These are phyloP conservation scores for Tolypocladium endophyticum DNA, from an alignment of 2,329 filamentous ascomycete genomes.

Conservation along the genomic window DNA sequence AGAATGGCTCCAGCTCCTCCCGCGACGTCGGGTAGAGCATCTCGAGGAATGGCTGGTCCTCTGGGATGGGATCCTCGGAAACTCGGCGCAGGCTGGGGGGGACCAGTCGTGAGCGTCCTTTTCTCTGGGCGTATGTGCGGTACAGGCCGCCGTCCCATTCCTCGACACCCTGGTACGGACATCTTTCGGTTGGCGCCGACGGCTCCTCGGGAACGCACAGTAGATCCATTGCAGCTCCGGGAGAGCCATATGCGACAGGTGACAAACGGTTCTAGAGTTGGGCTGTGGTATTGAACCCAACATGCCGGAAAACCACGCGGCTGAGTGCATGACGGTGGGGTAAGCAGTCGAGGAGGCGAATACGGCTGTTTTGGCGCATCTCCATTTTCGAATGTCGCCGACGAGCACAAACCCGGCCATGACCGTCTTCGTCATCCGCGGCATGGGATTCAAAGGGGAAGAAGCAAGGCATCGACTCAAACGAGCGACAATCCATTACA, in stretches of 20 bases:
- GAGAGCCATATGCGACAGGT: not conserved
- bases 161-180: slow-evolving; percentile 12
- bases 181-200: slow-evolving; percentile 4
- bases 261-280: not conserved
- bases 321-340: not conserved
- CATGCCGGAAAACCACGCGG: not conserved
- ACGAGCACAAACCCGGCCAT: too few species aligned
- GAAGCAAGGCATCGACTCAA: not conserved
- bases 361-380: too few species aligned
- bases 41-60: slow-evolving; percentile 5
- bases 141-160: slow-evolving; percentile 16
- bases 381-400: too few species aligned
- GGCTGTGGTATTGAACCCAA: not conserved
- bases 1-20: slow-evolving; percentile 12
- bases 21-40: slow-evolving; percentile 9
- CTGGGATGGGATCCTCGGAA: not conserved
- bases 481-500: not conserved
- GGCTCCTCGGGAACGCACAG: slow-evolving; percentile 9
- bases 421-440: too few species aligned
- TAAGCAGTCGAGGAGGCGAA: not conserved
- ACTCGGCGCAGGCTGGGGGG: slow-evolving; percentile 2
- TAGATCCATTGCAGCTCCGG: slow-evolving; percentile 8
- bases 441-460: too few species aligned
- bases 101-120: slow-evolving; percentile 5
- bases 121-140: slow-evolving; percentile 11